phyloP scores from a whole-genome alignment of 176 grass and related monocot species.

The Dendrocalamus sinicus region DNA sequence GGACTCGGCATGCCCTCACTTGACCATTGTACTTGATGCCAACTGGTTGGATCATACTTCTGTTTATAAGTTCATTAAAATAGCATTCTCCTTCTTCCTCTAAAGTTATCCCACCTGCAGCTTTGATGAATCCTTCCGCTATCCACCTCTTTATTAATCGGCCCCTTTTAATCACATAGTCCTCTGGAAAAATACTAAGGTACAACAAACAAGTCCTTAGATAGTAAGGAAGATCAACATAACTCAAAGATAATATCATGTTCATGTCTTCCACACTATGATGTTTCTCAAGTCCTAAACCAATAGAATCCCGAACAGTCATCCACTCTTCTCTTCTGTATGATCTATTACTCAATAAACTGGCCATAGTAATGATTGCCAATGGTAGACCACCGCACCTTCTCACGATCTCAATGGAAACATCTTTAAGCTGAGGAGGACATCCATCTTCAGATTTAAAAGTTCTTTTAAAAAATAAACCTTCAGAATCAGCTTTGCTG shows the following conservation, averaged over 20 bases:
- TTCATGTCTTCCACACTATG: conserved; percentile 51
- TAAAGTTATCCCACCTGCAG: conserved; percentile 6
- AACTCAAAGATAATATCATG: conserved; percentile 56
- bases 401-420: neutral
- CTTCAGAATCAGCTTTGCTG: no score
- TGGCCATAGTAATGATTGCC: conserved; percentile 51
- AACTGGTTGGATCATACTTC: conserved; percentile 45
- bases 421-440: no score
- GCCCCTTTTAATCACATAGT: conserved; percentile 46
- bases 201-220: conserved; percentile 61
- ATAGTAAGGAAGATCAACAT: conserved; percentile 50
- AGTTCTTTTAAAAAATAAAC: neutral
- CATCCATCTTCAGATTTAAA: conserved; percentile 27
- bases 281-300: conserved; percentile 49
- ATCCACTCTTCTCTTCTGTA: conserved; percentile 43
- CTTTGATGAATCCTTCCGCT: conserved; percentile 55
- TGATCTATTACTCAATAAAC: conserved; percentile 47
- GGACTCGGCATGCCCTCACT: conserved; percentile 40
- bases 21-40: conserved; percentile 34
- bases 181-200: conserved; percentile 58
- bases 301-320: conserved; percentile 45
- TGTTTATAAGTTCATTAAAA: conserved; percentile 72
- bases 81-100: conserved; percentile 58
- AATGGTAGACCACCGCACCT: conserved; percentile 64
- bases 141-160: conserved; percentile 60